phyloP scores from a whole-genome alignment of 176 grass and related monocot species.

The Avena insularis region DNA sequence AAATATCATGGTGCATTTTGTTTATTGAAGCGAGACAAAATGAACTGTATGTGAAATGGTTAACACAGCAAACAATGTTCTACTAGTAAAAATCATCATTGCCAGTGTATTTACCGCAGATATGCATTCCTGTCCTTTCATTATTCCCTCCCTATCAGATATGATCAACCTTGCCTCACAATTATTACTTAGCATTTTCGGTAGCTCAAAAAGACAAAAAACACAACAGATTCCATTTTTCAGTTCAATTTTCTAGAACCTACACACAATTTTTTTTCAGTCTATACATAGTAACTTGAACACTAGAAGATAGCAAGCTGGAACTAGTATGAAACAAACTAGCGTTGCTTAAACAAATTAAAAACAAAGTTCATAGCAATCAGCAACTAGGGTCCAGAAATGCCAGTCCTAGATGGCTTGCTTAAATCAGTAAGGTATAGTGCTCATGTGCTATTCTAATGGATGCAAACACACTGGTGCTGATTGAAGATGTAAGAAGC shows the following conservation, averaged over 20 bases:
- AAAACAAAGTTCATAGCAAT: neutral
- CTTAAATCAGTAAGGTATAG: neutral
- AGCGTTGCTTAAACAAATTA: neutral
- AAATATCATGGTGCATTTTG: neutral
- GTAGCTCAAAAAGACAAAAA: constrained; percentile 9
- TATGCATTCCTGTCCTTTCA: neutral
- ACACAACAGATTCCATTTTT: constrained; percentile 12
- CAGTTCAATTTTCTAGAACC: neutral
- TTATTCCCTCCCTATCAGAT: neutral
- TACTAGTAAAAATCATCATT: constrained; percentile 1
- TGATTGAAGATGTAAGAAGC: neutral
- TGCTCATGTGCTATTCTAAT: neutral
- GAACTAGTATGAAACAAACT: neutral
- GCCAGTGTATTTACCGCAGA: neutral
- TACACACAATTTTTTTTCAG: neutral
- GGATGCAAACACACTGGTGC: neutral
- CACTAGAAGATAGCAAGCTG: neutral
- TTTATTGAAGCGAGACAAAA: neutral
- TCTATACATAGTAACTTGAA: neutral
- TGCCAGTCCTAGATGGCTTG: neutral
- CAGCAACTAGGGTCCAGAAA: neutral
- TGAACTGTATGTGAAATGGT: neutral
- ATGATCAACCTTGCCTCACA: neutral
- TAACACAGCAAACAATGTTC: neutral
- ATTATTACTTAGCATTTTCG: neutral